Percentiles rank a stretch among this genome's conserved stretches.
phyloP scores from a whole-genome alignment of 352 stramenopile genomes.

The Phytophthora pseudosyringae region DNA sequence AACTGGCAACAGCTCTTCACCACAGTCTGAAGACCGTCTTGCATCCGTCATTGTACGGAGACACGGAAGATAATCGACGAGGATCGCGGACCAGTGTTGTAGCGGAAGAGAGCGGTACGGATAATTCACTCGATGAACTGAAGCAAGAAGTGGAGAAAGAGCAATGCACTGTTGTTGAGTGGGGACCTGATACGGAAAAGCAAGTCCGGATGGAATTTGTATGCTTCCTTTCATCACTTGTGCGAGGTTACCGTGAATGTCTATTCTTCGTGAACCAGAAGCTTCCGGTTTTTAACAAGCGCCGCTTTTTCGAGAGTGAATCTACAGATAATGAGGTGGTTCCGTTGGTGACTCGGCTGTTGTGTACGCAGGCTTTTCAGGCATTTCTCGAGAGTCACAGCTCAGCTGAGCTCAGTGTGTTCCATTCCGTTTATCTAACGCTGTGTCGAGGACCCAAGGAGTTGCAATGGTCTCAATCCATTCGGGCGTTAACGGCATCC shows the following conservation, averaged over 20 bases:
- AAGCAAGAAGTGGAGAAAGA: conserved; percentile 16
- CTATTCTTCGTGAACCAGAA: conserved; percentile 89
- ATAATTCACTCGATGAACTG: conserved; percentile 10
- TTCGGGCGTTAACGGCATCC: conserved; percentile 36
- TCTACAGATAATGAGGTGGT: conserved; percentile 62
- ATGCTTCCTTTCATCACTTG: conserved; percentile 67
- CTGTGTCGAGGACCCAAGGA: conserved; percentile 62
- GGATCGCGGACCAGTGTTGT: conserved; percentile 11
- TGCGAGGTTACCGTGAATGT: conserved; percentile 86
- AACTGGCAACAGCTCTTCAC: conserved; percentile 54
- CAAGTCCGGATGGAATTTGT: conserved; percentile 79
- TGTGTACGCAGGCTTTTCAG: conserved; percentile 82
- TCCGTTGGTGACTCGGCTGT: conserved; percentile 71
- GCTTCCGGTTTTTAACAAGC: conserved; percentile 89
- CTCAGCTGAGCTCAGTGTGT: conserved; percentile 70
- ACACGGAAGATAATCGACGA: conserved; percentile 8
- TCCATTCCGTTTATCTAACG: conserved; percentile 78
- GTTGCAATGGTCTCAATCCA: conserved; percentile 51
- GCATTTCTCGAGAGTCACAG: conserved; percentile 84
- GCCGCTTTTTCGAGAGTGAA: conserved; percentile 73
- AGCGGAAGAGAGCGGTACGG: conserved; percentile 4
- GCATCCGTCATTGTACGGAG: conserved; percentile 43
- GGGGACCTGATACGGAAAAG: conserved; percentile 51
- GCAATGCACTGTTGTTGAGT: conserved; percentile 26
- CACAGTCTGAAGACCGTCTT: conserved; percentile 63